Percentiles rank a stretch among this genome's conserved stretches.
Conservation (phyloP, 106 monocot genomes). For the Dendrobium huoshanense region DNA sequence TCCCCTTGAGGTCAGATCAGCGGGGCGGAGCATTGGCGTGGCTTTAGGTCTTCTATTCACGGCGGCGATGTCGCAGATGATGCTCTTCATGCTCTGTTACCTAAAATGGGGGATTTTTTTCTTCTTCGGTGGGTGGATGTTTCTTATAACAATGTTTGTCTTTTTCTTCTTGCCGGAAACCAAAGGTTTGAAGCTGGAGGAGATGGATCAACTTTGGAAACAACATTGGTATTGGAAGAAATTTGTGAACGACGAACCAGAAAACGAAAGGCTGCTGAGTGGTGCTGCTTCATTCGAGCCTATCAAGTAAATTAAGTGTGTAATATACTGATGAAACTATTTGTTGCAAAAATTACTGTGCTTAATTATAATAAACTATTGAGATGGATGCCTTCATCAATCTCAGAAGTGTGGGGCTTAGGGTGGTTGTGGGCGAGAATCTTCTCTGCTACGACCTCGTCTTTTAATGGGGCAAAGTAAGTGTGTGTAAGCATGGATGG, state of each 20-base stretch:
- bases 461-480: no score
- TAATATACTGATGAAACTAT: no score
- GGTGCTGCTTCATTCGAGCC: no score
- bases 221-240: conserved; percentile 16
- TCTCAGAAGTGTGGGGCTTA: no score
- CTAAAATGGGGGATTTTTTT: conserved; percentile 28
- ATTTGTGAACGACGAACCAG: neutral
- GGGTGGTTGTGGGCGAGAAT: no score
- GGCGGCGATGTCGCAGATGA: conserved; percentile 15
- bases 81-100: conserved; percentile 21
- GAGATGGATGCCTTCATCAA: no score
- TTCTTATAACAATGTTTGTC: conserved; percentile 5
- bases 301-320: no score
- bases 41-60: conserved; percentile 17
- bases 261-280: neutral
- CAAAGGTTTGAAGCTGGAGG: conserved; percentile 1
- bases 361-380: no score
- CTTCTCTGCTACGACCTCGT: no score
- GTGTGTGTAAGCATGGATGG: no score
- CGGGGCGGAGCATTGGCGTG: conserved; percentile 30
- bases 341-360: no score
- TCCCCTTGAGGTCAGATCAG: conserved; percentile 22
- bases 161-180: conserved; percentile 13
- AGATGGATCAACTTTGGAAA: conserved; percentile 7
- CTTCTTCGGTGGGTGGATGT: conserved; percentile 21